Base-by-base conservation (phyloP, 2,329 filamentous ascomycete genomes). In the Hypoxylon sp. region DNA sequence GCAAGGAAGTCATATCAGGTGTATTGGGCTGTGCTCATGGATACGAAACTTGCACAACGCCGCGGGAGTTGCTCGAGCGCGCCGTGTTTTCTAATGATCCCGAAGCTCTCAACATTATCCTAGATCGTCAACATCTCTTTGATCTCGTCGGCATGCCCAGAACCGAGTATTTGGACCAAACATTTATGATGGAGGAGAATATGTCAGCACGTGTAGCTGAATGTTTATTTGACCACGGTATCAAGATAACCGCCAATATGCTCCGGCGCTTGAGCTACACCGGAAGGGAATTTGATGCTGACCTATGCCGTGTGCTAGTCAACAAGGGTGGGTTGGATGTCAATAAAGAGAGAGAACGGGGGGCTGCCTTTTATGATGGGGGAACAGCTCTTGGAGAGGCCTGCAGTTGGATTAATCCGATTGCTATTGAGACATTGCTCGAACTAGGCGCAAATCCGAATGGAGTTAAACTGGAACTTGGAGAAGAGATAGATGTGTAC, bases 111-210 rank as follows among this genome's bases (percentile, higher is more conserved):
- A 7, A 27, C 7, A 25, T 50, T 5, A 30, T 50, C 10, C 46
- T 50, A n/a, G 46, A 50, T 30, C 46, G 46, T 8, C 46, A 14
- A 50, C 46, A 50, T 44, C 40, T 44, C 11, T 44, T 44, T 11
- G 40, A 22, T 11, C 40, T 44, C 17, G 40, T 22, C 17, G 17
- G 7, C 40, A 20, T 22, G 17, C 6, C 1, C 40, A 44, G 17
- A 22, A 17, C n/a, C 7, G 3, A 7, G 7, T 10, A 17, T 10
- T 8, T 44, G 2, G 1, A 3, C n/a, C 0, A 20, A 7, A 17
- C 8, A 2, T 14, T 37, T 14, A 4, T 5, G n/a, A 2, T 20
- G 10, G 1, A 6, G 2, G 6, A 44, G 6, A 20, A 20, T 3
- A n/a, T 30, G 11, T 27, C 46, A 10, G 46, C 6, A 3, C 25